A percentile compares a stretch with the other conserved stretches of the same genome.
Evolutionary conservation across 2,329 filamentous ascomycete genomes (phyloP).

Genomic region (Trichoderma brevicompactum): DNA sequence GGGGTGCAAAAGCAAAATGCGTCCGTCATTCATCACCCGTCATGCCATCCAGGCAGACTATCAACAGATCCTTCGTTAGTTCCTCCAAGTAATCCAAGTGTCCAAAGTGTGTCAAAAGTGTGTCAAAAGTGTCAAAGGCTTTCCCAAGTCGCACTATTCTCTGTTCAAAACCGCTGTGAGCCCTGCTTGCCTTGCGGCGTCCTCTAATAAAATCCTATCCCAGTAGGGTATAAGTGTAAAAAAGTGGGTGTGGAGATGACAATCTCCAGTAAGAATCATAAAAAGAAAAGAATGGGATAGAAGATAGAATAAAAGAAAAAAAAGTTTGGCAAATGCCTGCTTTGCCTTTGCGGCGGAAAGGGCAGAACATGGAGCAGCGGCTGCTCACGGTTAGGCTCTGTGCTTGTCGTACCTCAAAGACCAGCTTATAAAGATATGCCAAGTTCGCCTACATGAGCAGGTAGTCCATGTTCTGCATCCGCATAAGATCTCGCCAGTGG

Average conservation of each 20-base stretch:
- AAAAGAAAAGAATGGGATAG: constrained; percentile 35
- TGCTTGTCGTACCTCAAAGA: constrained; percentile 41
- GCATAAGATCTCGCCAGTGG: constrained; percentile 96
- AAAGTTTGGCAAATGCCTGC: constrained; percentile 26
- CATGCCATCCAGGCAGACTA: constrained; percentile 26
- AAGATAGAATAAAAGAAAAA: constrained; percentile 33
- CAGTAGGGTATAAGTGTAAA: constrained; percentile 39
- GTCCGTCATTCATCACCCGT: constrained; percentile 25
- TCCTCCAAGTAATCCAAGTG: constrained; percentile 28
- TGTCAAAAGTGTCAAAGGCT: constrained; percentile 32
- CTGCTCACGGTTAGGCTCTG: constrained; percentile 28
- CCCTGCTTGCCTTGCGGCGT: constrained; percentile 47
- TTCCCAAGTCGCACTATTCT: constrained; percentile 40
- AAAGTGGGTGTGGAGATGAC: constrained; percentile 27
- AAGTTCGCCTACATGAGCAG: constrained; percentile 70
- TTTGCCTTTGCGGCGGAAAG: constrained; percentile 21
- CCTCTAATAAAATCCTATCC: constrained; percentile 43
- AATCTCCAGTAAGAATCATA: constrained; percentile 36
- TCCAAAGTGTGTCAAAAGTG: constrained; percentile 16
- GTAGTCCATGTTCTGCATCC: constrained; percentile 88
- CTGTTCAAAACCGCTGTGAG: constrained; percentile 19
- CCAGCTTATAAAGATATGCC: constrained; percentile 43
- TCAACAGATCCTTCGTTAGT: not conserved
- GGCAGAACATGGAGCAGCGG: constrained; percentile 25
- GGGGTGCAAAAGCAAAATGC: constrained; percentile 4